Evolutionary conservation across 2,329 filamentous ascomycete genomes (phyloP).

Genomic region (Talaromyces sp.): DNA sequence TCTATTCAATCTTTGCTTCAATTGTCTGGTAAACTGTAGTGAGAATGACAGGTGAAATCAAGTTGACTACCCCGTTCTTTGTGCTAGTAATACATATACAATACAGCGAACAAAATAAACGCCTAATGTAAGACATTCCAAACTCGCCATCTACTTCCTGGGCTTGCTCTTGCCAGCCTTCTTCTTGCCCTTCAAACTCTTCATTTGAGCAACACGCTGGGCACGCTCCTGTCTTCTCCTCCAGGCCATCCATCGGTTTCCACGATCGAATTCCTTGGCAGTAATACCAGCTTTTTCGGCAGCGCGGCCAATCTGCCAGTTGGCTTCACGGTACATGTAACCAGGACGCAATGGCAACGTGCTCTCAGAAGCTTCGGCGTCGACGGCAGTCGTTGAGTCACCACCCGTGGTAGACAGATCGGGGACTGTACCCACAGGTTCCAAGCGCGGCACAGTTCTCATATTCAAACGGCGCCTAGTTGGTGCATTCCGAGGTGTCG

Average conservation of each 20-base stretch:
- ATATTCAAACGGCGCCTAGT: slow-evolving; percentile 73
- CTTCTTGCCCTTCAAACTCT: slow-evolving; percentile 48
- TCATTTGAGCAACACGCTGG: slow-evolving; percentile 50
- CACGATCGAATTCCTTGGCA: slow-evolving; percentile 53
- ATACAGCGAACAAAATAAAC: slow-evolving; percentile 8
- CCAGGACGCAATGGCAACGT: slow-evolving; percentile 45
- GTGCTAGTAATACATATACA: slow-evolving; percentile 9
- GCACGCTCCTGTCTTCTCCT: slow-evolving; percentile 52
- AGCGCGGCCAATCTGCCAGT: slow-evolving; percentile 63
- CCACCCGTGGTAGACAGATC: slow-evolving; percentile 17
- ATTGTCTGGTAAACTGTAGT: neutral
- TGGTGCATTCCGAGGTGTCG: slow-evolving; percentile 68
- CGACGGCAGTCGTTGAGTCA: slow-evolving; percentile 17
- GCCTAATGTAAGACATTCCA: neutral
- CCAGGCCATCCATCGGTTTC: slow-evolving; percentile 63
- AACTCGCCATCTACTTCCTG: slow-evolving; percentile 15
- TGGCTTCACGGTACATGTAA: slow-evolving; percentile 62
- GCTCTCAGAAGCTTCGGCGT: slow-evolving; percentile 22
- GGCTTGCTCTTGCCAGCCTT: slow-evolving; percentile 30
- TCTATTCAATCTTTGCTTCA: neutral
- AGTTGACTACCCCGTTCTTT: neutral
- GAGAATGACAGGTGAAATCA: neutral
- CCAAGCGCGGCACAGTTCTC: slow-evolving; percentile 47
- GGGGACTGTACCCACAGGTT: slow-evolving; percentile 13
- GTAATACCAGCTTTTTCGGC: slow-evolving; percentile 57